Conservation (phyloP, 2,329 filamentous ascomycete species). For the Pseudogymnoascus sp. region DNA sequence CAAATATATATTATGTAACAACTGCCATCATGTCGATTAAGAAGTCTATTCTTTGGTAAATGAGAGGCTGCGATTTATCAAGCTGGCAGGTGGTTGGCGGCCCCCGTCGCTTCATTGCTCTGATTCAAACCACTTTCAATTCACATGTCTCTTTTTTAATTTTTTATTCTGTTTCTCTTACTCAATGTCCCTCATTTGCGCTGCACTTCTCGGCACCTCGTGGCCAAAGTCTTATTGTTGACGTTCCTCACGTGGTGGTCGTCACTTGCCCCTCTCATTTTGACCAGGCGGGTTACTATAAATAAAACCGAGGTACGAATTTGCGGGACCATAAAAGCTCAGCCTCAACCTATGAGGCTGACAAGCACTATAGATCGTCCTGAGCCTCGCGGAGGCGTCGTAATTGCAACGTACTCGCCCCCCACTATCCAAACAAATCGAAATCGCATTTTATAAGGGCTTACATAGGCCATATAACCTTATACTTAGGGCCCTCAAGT, state of each 20-base stretch:
- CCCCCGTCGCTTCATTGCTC: background rate
- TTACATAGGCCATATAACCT: slow-evolving; percentile 4
- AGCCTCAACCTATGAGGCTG: slow-evolving; percentile 6
- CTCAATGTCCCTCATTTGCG: too few relatives aligned
- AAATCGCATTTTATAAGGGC: background rate
- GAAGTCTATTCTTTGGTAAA: background rate
- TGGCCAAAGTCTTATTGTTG: background rate
- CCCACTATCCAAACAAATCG: background rate
- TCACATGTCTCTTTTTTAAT: background rate
- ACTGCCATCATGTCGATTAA: background rate
- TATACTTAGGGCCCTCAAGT: background rate
- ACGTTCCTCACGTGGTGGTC: background rate
- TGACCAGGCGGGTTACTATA: background rate
- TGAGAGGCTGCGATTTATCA: background rate
- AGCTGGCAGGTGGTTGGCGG: background rate
- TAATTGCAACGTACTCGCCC: slow-evolving; percentile 6
- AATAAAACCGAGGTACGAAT: background rate
- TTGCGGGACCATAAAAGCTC: background rate
- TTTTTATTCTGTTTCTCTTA: background rate
- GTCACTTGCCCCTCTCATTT: slow-evolving; percentile 1
- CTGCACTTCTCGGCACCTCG: background rate
- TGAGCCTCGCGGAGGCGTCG: background rate
- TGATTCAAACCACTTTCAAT: background rate
- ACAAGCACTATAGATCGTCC: background rate
- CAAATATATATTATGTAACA: slow-evolving; percentile 5